Conservation (phyloP, 1,284 basidiomycete species). For the Rhodotorula sp. region DNA sequence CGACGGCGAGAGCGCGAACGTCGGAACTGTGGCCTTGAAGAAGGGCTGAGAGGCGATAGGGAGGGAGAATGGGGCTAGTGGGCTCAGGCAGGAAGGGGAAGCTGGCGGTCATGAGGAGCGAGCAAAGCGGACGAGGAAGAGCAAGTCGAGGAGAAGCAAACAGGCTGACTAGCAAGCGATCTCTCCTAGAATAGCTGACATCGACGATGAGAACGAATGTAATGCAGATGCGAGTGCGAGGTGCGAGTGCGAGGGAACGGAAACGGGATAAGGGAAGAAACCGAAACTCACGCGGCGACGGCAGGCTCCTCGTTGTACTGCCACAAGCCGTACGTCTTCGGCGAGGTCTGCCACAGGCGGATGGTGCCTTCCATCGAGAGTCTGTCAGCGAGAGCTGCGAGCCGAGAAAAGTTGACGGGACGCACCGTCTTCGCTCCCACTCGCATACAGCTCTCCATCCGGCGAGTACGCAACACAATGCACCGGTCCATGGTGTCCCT, state of each 20-base stretch:
- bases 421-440: constrained; percentile 71
- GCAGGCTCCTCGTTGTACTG: constrained; percentile 43
- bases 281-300: not conserved
- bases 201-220: too few species aligned
- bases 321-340: constrained; percentile 91
- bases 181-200: too few species aligned
- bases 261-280: too few species aligned
- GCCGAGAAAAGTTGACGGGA: constrained; percentile 1
- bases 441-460: constrained; percentile 97
- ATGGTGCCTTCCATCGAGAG: constrained; percentile 61
- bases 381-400: constrained; percentile 9
- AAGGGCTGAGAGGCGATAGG: constrained; percentile 20
- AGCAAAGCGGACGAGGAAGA: too few species aligned
- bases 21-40: constrained; percentile 29
- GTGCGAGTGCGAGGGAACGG: too few species aligned
- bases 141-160: too few species aligned
- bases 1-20: constrained; percentile 21
- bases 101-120: too few species aligned
- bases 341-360: constrained; percentile 91
- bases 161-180: too few species aligned
- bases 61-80: not conserved
- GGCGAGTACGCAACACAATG: constrained; percentile 87
- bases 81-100: too few species aligned
- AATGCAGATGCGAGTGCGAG: too few species aligned
- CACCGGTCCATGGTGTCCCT: constrained; percentile 96